Evolutionary conservation across 306 rosid genomes (phyloP), one percentile per base, ranked within the genome.

Genomic region (Prinsepia uniflora): DNA sequence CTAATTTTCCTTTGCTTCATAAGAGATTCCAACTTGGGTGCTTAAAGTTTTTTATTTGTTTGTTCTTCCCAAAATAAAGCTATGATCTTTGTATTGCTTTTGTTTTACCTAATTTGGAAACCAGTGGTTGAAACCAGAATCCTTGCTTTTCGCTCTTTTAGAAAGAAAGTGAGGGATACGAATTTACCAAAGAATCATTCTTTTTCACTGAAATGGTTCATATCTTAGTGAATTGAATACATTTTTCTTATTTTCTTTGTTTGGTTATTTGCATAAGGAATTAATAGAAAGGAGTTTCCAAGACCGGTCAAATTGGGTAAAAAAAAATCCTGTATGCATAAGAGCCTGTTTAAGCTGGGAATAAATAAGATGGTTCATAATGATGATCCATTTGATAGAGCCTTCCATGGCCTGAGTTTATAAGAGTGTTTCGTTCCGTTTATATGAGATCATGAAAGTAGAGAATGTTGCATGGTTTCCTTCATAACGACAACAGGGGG

Each of bases 11-110:
- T 72, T 43, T 49, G 18, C 6, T 39, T 44, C 30, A 53, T 7
- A 53, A 7, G 58, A 13, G 41, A 20, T 55, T 57, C 17, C 1
- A 6, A 15, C 4, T 61, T 54, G 43, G 70, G 22, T 19, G 41
- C 64, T 19, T 70, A 7, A 70, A 54, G 54, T 70, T 70, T 14
- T 19, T 41, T 24, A 20, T 55, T 70, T 70, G 73, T 41, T 55
- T 41, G 0, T 30, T 20, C 24, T 6, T 10, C 6, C 0, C 4
- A 70, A 14, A 5, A 56, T 44, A 43, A 57, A 44, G 74, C 17
- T 17, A 6, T 7, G 13, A 56, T 56, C 66, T 70, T 70, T 70
- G n/a, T 57, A 30, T 30, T 30, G 36, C 10, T 17, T 7, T 30
- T 6, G 74, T 24, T 19, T 70, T 70, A 12, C 66, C 56, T n/a